Conservation (phyloP, 2,329 filamentous ascomycete genomes). For the Tolypocladium album region DNA sequence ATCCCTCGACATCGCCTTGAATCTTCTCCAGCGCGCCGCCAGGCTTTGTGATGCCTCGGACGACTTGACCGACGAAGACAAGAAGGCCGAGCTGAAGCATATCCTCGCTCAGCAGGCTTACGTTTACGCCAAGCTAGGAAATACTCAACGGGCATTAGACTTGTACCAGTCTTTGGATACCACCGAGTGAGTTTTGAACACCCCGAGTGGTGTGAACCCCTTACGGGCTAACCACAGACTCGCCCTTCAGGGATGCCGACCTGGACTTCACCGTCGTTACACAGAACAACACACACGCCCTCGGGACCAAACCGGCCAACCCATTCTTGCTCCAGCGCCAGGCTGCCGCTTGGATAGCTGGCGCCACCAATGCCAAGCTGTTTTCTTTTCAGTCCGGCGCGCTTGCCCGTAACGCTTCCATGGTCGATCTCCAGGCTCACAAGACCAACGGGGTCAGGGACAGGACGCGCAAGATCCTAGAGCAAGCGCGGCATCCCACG, state of each 20-base stretch:
- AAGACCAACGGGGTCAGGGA: conserved; percentile 54
- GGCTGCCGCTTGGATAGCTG: conserved; percentile 40
- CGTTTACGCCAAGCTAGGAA: conserved; percentile 56
- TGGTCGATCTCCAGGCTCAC: conserved; percentile 53
- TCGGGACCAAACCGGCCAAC: conserved; percentile 39
- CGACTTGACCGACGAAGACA: conserved; percentile 64
- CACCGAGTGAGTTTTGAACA: conserved; percentile 40
- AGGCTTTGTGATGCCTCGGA: conserved; percentile 64
- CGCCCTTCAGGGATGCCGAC: conserved; percentile 47
- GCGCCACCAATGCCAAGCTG: conserved; percentile 49
- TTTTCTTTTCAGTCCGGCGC: conserved; percentile 58
- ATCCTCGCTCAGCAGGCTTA: conserved; percentile 70
- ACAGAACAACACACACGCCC: conserved; percentile 47
- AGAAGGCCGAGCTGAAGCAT: conserved; percentile 60
- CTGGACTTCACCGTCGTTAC: conserved; percentile 55
- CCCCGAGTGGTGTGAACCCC: neutral
- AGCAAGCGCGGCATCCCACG: conserved; percentile 15
- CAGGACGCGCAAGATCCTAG: conserved; percentile 32
- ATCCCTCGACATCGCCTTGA: conserved; percentile 51
- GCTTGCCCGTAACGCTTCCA: conserved; percentile 49
- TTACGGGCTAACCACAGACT: neutral
- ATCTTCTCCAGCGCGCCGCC: conserved; percentile 58
- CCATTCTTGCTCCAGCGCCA: conserved; percentile 58
- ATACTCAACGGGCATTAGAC: conserved; percentile 51
- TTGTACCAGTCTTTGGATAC: conserved; percentile 52